These are phyloP conservation scores for Helichrysum umbraculigerum DNA, from an alignment of 129 eudicot genomes.

Conservation along the genomic window DNA sequence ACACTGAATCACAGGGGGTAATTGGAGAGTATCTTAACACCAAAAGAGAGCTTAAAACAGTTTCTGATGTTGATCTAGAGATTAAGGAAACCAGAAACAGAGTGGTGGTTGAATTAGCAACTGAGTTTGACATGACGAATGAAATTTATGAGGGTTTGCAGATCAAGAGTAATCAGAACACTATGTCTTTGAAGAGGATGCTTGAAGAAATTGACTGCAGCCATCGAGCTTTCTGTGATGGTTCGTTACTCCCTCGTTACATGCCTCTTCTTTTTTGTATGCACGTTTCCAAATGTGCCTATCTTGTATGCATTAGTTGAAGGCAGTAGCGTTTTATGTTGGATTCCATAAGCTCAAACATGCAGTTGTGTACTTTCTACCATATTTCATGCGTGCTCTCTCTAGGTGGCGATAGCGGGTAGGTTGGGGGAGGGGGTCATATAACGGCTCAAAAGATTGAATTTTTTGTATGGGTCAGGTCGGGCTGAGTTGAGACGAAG, in stretches of 20 bases:
- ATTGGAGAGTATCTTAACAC: slow-evolving; percentile 71
- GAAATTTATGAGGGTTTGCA: slow-evolving; percentile 63
- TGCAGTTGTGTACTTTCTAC: not conserved
- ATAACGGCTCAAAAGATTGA: too few relatives aligned
- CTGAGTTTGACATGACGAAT: slow-evolving; percentile 68
- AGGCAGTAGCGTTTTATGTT: too few relatives aligned
- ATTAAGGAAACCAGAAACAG: slow-evolving; percentile 39
- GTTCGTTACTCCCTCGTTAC: slow-evolving; percentile 29
- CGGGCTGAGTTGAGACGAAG: not conserved
- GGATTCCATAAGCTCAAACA: too few relatives aligned
- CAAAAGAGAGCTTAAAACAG: slow-evolving; percentile 54
- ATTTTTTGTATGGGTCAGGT: too few relatives aligned
- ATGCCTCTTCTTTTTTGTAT: too few relatives aligned
- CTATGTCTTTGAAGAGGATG: slow-evolving; percentile 57
- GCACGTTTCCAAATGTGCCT: too few relatives aligned
- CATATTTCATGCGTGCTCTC: not conserved
- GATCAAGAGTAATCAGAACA: slow-evolving; percentile 54
- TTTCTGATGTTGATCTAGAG: slow-evolving; percentile 50
- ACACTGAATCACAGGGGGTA: slow-evolving; percentile 53
- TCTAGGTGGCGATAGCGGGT: too few relatives aligned
- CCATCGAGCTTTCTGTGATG: slow-evolving; percentile 68
- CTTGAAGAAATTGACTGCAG: slow-evolving; percentile 68
- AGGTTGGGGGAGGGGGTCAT: too few relatives aligned
- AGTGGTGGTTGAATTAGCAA: slow-evolving; percentile 55
- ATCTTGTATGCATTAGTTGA: too few relatives aligned